phyloP scores from a whole-genome alignment of 306 rosid genomes.

The Prunus campanulata region DNA sequence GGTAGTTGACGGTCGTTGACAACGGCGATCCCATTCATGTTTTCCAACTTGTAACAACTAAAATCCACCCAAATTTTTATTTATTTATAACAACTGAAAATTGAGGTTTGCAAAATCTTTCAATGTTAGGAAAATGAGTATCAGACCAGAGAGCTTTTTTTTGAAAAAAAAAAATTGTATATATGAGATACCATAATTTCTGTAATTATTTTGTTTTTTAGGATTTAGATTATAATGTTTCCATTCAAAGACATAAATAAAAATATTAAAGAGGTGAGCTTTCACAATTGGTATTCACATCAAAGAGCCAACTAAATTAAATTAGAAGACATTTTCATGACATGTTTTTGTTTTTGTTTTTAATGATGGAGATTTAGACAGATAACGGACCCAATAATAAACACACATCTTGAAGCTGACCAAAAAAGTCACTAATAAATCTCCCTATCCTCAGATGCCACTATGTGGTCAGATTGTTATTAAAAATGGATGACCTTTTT shows the following conservation, averaged over 20 bases:
- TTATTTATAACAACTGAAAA: not conserved
- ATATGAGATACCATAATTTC: not conserved
- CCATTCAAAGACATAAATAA: not conserved
- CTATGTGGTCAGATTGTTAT: not conserved
- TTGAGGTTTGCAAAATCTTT: not conserved
- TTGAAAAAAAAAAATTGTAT: not conserved
- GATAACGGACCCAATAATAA: not conserved
- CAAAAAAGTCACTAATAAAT: not conserved
- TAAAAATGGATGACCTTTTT: too few relatives aligned
- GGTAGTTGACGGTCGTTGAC: conserved; percentile 30
- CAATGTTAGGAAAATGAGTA: too few relatives aligned
- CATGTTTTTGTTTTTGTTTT: not conserved
- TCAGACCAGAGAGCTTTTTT: too few relatives aligned
- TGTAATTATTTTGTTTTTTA: not conserved
- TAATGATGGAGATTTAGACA: not conserved
- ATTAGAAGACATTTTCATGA: not conserved
- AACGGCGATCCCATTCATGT: not conserved
- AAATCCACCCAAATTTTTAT: too few relatives aligned
- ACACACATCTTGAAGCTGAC: not conserved
- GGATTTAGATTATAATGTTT: not conserved
- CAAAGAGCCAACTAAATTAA: not conserved
- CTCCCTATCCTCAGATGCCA: not conserved
- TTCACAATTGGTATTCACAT: not conserved
- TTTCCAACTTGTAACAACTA: not conserved
- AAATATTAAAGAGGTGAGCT: not conserved